Evolutionary conservation across 805 yeast species (phyloP).

Genomic region (Saitoella complicata): DNA sequence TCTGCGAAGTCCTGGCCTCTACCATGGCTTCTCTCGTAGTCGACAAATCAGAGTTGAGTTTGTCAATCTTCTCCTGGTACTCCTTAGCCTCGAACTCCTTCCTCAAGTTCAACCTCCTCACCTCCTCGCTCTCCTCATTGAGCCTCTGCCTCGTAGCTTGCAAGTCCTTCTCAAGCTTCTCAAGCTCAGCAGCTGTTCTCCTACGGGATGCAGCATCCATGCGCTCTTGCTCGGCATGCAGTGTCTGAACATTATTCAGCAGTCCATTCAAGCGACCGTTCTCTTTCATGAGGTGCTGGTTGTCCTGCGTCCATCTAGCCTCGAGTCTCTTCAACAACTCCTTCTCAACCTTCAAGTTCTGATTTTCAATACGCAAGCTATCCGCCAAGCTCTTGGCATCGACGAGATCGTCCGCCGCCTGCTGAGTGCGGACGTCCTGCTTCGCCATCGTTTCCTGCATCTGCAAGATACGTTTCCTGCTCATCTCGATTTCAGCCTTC

Average conservation of each 20-base stretch:
- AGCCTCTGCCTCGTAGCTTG: conserved; percentile 30
- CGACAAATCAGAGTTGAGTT: conserved; percentile 31
- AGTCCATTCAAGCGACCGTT: conserved; percentile 40
- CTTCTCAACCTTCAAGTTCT: conserved; percentile 36
- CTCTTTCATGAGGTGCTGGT: conserved; percentile 39
- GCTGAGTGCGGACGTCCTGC: conserved; percentile 35
- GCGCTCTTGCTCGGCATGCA: conserved; percentile 44
- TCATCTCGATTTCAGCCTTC: conserved; percentile 30
- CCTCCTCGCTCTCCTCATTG: conserved; percentile 33
- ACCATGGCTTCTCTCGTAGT: conserved; percentile 28
- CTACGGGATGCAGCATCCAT: conserved; percentile 34
- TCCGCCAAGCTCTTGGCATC: conserved; percentile 34
- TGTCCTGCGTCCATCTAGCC: conserved; percentile 35
- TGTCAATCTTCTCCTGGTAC: conserved; percentile 44
- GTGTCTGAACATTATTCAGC: conserved; percentile 42
- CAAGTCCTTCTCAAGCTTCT: conserved; percentile 33
- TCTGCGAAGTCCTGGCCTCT: conserved; percentile 26
- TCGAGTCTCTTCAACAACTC: conserved; percentile 34
- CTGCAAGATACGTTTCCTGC: conserved; percentile 25
- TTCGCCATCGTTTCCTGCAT: conserved; percentile 29
- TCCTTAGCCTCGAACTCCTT: conserved; percentile 42
- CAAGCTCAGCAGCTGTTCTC: conserved; percentile 34
- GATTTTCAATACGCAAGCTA: conserved; percentile 29
- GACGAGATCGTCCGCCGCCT: conserved; percentile 37
- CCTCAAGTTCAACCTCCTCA: conserved; percentile 33